Percentiles rank a stretch among this genome's conserved stretches.
These are phyloP conservation scores for Collybia sordida DNA, from an alignment of 768 basidiomycete genomes.

Conservation along the genomic window DNA sequence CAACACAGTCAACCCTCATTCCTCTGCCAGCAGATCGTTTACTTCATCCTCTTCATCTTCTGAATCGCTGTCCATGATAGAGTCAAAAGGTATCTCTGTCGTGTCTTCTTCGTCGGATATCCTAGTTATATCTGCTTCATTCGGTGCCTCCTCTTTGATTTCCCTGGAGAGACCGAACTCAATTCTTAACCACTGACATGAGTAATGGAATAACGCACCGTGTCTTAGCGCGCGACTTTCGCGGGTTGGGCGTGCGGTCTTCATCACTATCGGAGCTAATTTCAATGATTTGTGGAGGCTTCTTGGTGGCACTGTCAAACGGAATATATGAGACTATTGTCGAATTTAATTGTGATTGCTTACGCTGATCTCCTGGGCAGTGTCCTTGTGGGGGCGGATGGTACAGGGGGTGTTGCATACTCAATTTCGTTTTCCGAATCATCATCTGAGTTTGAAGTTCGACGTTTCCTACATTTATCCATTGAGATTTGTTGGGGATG, in stretches of 20 bases:
- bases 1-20: background rate
- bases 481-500: too few relatives aligned
- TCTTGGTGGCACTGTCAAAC: slow-evolving; percentile 37
- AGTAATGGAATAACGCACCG: slow-evolving; percentile 16
- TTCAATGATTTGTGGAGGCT: slow-evolving; percentile 29
- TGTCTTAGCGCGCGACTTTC: slow-evolving; percentile 12
- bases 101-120: slow-evolving; percentile 30
- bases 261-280: slow-evolving; percentile 40
- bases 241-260: slow-evolving; percentile 18
- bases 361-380: slow-evolving; percentile 64
- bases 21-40: slow-evolving; percentile 40
- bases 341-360: slow-evolving; percentile 19
- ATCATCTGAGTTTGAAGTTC: slow-evolving; percentile 53
- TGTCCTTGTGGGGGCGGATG: slow-evolving; percentile 44
- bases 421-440: slow-evolving; percentile 38
- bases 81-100: slow-evolving; percentile 33
- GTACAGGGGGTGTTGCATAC: slow-evolving; percentile 31
- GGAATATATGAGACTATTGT: background rate
- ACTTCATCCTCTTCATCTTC: slow-evolving; percentile 60
- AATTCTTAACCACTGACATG: background rate
- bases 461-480: slow-evolving; percentile 54
- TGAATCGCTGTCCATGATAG: slow-evolving; percentile 51
- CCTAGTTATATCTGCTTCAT: slow-evolving; percentile 38
- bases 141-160: slow-evolving; percentile 37
- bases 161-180: slow-evolving; percentile 16